Conservation (phyloP, 2,329 filamentous ascomycete species). For the Calonectria ilicicola region DNA sequence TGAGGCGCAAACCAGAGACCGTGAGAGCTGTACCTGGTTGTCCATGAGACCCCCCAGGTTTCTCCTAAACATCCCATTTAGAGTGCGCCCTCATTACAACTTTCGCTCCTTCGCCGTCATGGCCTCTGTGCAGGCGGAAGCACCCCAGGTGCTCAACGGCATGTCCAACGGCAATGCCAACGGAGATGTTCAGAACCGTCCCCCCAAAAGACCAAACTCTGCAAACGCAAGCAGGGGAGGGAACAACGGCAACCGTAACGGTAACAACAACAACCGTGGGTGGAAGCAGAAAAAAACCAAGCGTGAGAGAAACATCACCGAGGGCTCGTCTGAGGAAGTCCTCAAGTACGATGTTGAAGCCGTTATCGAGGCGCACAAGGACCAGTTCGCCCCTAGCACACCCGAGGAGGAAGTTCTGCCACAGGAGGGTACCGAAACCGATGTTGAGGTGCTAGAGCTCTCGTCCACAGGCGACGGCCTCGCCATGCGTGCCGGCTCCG, state of each 20-base stretch:
- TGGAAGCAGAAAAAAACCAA: conserved; percentile 65
- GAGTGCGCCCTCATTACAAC: conserved; percentile 27
- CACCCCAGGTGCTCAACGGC: conserved; percentile 21
- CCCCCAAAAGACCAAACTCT: neutral
- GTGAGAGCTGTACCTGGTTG: neutral
- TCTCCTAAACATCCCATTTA: conserved; percentile 23
- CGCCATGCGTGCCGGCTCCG: conserved; percentile 74
- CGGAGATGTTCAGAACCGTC: neutral
- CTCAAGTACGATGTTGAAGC: conserved; percentile 72
- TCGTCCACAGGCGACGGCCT: conserved; percentile 95
- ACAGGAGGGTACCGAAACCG: conserved; percentile 78
- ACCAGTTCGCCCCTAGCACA: conserved; percentile 42
- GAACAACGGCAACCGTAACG: neutral
- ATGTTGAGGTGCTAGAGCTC: conserved; percentile 83
- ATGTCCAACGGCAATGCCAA: conserved; percentile 20
- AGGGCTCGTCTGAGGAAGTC: conserved; percentile 75
- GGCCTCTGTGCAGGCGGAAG: conserved; percentile 34
- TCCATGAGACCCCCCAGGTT: conserved; percentile 38
- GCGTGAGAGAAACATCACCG: conserved; percentile 70
- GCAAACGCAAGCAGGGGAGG: neutral
- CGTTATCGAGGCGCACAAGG: conserved; percentile 59
- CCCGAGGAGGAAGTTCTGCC: conserved; percentile 61
- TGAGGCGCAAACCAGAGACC: neutral
- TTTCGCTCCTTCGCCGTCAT: conserved; percentile 39
- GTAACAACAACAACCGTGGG: conserved; percentile 32